These are phyloP conservation scores for Phytophthora meadii DNA, from an alignment of 352 stramenopile species.

Conservation along the genomic window DNA sequence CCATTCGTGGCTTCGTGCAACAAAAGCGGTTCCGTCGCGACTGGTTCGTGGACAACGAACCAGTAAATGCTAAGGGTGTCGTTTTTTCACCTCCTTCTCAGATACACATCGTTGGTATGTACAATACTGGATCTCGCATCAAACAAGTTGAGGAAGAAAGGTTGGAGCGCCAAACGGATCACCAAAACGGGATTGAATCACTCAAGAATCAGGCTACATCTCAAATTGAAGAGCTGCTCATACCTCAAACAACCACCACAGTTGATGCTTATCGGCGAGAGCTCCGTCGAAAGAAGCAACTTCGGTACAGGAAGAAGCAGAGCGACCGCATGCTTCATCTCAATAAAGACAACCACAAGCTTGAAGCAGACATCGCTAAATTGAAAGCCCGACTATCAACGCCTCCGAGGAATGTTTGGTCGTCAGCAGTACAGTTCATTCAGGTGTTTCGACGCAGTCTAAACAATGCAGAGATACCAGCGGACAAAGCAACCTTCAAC, in stretches of 20 bases:
- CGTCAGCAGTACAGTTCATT: not conserved
- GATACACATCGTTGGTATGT: not conserved
- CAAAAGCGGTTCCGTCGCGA: not conserved
- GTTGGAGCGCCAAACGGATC: too few relatives aligned
- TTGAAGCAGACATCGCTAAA: not conserved
- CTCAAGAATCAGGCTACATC: not conserved
- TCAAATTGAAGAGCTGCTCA: not conserved
- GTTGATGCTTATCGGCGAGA: not conserved
- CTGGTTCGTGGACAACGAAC: too few relatives aligned
- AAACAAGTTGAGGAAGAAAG: too few relatives aligned
- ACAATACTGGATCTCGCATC: too few relatives aligned
- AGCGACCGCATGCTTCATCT: not conserved
- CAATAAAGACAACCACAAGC: not conserved
- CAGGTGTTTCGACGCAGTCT: not conserved
- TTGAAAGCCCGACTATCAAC: not conserved
- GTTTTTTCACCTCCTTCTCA: too few relatives aligned
- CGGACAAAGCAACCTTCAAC: too few relatives aligned
- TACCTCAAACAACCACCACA: not conserved
- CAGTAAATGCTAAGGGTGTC: too few relatives aligned
- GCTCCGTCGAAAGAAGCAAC: not conserved
- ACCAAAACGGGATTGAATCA: not conserved
- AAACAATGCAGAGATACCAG: not conserved
- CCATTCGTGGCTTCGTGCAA: not conserved
- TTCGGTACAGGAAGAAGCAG: not conserved
- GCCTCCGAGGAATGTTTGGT: not conserved